A percentile compares a stretch with the other conserved stretches of the same genome.
Conservation (phyloP, 1,139 yeast genomes). For the Schizosaccharomyces versatilis region DNA sequence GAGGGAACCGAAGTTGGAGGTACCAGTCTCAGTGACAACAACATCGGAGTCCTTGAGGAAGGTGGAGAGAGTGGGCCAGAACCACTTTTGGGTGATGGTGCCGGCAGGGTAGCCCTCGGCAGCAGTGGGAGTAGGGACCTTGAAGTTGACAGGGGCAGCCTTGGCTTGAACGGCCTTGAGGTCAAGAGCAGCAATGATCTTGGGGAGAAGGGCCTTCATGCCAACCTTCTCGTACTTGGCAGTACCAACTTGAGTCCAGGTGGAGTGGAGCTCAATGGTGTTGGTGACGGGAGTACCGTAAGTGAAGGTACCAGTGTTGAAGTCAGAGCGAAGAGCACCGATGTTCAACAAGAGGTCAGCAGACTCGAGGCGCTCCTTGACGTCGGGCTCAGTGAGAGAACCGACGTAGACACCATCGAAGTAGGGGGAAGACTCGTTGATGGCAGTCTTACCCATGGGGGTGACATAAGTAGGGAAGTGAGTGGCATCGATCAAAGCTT, state of each 20-base stretch:
- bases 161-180: background rate
- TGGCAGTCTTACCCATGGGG: conserved; percentile 31
- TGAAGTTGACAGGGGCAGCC: background rate
- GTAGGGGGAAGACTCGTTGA: conserved; percentile 38
- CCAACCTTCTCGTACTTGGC: conserved; percentile 15
- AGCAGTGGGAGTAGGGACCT: background rate
- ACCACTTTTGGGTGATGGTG: conserved; percentile 13
- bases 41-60: conserved; percentile 39
- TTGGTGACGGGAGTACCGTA: conserved; percentile 20
- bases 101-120: conserved; percentile 11
- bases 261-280: conserved; percentile 24
- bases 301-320: conserved; percentile 25
- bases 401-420: conserved; percentile 51
- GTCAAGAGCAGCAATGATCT: background rate
- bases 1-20: conserved; percentile 48
- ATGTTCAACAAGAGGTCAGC: conserved; percentile 22
- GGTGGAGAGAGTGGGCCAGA: conserved; percentile 15
- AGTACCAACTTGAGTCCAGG: conserved; percentile 26
- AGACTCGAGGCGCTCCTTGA: conserved; percentile 20
- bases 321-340: conserved; percentile 24
- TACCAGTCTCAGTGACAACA: conserved; percentile 54
- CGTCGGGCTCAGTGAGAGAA: conserved; percentile 25
- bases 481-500: conserved; percentile 27
- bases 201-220: conserved; percentile 16
- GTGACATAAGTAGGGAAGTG: conserved; percentile 28